A percentile compares a stretch with the other conserved stretches of the same genome.
Evolutionary conservation across 2,329 filamentous ascomycete species (phyloP).

Genomic region (Botrytis tulipae): DNA sequence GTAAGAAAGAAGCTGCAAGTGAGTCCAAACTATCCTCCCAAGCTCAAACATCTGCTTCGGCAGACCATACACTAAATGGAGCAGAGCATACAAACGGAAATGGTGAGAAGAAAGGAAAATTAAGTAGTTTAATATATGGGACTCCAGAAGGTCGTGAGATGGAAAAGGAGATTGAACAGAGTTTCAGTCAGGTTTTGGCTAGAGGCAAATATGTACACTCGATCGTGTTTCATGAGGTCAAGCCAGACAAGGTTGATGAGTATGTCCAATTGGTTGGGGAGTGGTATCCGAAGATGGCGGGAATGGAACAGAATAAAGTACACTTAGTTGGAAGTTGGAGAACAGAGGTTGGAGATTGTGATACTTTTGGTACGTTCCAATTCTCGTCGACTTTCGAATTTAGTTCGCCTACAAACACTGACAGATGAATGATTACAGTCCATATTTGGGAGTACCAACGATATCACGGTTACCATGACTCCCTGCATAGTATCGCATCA

Average conservation of each 20-base stretch:
- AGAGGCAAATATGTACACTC: constrained; percentile 98
- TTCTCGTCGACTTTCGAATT: neutral
- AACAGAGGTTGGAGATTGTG: constrained; percentile 94
- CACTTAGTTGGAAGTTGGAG: constrained; percentile 97
- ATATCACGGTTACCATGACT: constrained; percentile 93
- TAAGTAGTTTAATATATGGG: constrained; percentile 92
- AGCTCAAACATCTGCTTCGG: constrained; percentile 38
- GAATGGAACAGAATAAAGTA: constrained; percentile 83
- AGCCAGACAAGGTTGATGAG: constrained; percentile 92
- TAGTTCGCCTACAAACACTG: neutral
- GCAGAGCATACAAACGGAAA: constrained; percentile 58
- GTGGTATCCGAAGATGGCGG: constrained; percentile 91
- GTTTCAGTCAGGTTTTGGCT: constrained; percentile 91
- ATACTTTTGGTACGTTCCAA: constrained; percentile 77
- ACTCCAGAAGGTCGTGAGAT: constrained; percentile 93
- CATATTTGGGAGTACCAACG: constrained; percentile 99
- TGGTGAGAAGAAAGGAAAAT: constrained; percentile 66
- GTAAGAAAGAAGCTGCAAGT: constrained; percentile 78
- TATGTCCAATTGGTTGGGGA: constrained; percentile 85
- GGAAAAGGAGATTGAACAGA: constrained; percentile 92
- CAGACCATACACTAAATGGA: constrained; percentile 57
- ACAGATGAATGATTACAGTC: constrained; percentile 55
- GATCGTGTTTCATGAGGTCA: constrained; percentile 94
- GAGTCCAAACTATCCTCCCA: constrained; percentile 44
- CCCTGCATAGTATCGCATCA: constrained; percentile 76